Percentiles rank a stretch among this genome's conserved stretches.
Evolutionary conservation across 345 rosid species (phyloP).

Genomic region (Lagerstroemia speciosa): DNA sequence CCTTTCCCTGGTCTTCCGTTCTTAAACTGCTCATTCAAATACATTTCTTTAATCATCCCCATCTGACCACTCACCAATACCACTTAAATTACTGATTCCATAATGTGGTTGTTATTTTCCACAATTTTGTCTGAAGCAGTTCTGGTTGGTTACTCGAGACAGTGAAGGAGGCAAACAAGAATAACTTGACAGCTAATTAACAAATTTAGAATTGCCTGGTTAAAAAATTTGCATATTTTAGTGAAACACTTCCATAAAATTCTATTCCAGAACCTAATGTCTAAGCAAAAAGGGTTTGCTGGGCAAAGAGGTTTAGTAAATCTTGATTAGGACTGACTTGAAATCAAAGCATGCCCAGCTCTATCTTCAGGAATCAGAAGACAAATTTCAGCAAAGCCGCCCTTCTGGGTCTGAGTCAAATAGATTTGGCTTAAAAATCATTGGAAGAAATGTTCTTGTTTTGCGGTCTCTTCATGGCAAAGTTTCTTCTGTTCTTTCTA

Average conservation of each 20-base stretch:
- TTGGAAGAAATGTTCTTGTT: too few relatives aligned
- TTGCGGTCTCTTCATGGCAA: conserved; percentile 8
- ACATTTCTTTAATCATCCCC: conserved; percentile 1
- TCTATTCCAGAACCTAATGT: too few relatives aligned
- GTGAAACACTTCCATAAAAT: too few relatives aligned
- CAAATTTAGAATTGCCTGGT: too few relatives aligned
- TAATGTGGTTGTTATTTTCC: neutral
- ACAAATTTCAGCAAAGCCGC: too few relatives aligned
- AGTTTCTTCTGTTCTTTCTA: conserved; percentile 22
- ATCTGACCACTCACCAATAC: neutral
- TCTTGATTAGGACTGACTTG: neutral
- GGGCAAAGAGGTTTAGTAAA: neutral
- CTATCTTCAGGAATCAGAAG: too few relatives aligned
- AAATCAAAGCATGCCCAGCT: neutral
- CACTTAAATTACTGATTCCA: neutral
- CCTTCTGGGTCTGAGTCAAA: too few relatives aligned
- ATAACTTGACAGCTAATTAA: neutral
- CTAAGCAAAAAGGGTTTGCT: neutral
- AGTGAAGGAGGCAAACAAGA: neutral
- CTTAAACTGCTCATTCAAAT: neutral
- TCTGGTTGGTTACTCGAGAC: conserved; percentile 8
- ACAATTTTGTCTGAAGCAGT: conserved; percentile 3
- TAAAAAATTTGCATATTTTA: too few relatives aligned
- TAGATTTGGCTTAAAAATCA: too few relatives aligned
- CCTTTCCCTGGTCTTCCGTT: neutral